phyloP scores from a whole-genome alignment of 2,329 filamentous ascomycete genomes.

The Clathrospora elynae region DNA sequence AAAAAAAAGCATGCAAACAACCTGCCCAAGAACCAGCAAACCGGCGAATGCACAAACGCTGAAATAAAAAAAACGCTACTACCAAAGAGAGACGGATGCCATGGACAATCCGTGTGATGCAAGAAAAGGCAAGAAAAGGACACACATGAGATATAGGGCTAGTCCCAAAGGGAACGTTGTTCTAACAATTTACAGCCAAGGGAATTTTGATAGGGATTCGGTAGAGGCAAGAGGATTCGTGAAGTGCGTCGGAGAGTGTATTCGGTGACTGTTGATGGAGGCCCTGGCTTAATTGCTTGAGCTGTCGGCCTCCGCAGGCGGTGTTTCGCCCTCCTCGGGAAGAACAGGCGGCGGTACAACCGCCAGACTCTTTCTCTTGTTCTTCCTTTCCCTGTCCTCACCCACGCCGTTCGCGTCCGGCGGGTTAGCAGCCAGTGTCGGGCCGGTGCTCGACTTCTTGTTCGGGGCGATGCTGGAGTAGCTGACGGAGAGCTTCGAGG shows the following conservation, averaged over 20 bases:
- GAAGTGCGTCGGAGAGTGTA: not conserved
- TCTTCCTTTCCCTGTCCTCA: conserved; percentile 39
- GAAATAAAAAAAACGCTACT: conserved; percentile 10
- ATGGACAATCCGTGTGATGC: conserved; percentile 12
- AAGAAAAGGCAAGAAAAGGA: conserved; percentile 10
- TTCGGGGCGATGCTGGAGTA: conserved; percentile 39
- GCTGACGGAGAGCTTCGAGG: conserved; percentile 42
- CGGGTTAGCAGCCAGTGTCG: conserved; percentile 20
- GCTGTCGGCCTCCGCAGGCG: conserved; percentile 28
- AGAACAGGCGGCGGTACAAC: conserved; percentile 32
- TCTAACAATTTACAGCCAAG: conserved; percentile 30
- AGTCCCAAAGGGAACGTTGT: no score
- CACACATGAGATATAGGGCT: conserved; percentile 3
- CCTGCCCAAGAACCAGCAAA: conserved; percentile 20
- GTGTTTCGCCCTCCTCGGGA: conserved; percentile 35
- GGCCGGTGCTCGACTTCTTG: conserved; percentile 25
- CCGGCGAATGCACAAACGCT: conserved; percentile 13
- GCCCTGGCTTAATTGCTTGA: conserved; percentile 10
- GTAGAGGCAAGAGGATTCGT: not conserved
- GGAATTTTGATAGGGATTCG: conserved; percentile 13
- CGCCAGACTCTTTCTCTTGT: conserved; percentile 40
- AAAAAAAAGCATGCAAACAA: conserved; percentile 10
- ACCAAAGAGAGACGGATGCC: conserved; percentile 2
- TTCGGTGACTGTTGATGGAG: not conserved
- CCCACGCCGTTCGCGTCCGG: conserved; percentile 32